These are phyloP conservation scores for Aspergillus vadensis DNA, from an alignment of 2,329 filamentous ascomycete genomes.

Conservation along the genomic window DNA sequence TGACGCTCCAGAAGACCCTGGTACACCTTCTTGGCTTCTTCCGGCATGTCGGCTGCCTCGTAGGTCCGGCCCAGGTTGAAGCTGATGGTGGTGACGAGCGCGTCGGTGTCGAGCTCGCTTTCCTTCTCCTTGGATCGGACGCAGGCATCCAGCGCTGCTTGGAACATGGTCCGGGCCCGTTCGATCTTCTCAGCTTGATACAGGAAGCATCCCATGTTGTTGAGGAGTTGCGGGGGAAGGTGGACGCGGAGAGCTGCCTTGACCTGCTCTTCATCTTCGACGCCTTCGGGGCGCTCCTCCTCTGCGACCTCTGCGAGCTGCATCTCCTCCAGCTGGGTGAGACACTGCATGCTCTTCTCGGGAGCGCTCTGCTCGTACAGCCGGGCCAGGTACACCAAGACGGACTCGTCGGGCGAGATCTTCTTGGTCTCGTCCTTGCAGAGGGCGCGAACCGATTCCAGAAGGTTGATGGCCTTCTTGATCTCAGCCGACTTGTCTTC, in stretches of 20 bases:
- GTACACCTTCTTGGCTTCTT: slow-evolving; percentile 86
- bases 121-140: slow-evolving; percentile 77
- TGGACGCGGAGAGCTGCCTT: slow-evolving; percentile 68
- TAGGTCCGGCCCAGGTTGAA: slow-evolving; percentile 95
- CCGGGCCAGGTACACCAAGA: slow-evolving; percentile 86
- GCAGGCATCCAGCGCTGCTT: slow-evolving; percentile 86
- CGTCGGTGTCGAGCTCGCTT: slow-evolving; percentile 78
- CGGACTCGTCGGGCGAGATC: slow-evolving; percentile 75
- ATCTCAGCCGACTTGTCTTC: slow-evolving; percentile 85
- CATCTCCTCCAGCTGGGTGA: slow-evolving; percentile 88
- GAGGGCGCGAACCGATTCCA: slow-evolving; percentile 79
- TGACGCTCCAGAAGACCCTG: slow-evolving; percentile 83
- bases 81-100: slow-evolving; percentile 90
- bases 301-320: slow-evolving; percentile 77
- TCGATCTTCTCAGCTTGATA: slow-evolving; percentile 83
- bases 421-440: slow-evolving; percentile 96
- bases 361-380: slow-evolving; percentile 84
- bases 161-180: slow-evolving; percentile 81
- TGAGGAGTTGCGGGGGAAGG: slow-evolving; percentile 85
- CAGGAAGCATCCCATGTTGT: slow-evolving; percentile 96
- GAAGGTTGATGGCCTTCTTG: slow-evolving; percentile 80
- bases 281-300: slow-evolving; percentile 64
- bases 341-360: slow-evolving; percentile 87
- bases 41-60: slow-evolving; percentile 76
- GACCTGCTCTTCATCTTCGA: slow-evolving; percentile 61